Base-by-base conservation (phyloP, 2,329 filamentous ascomycete genomes). In the Dendrostoma leiphaemia region DNA sequence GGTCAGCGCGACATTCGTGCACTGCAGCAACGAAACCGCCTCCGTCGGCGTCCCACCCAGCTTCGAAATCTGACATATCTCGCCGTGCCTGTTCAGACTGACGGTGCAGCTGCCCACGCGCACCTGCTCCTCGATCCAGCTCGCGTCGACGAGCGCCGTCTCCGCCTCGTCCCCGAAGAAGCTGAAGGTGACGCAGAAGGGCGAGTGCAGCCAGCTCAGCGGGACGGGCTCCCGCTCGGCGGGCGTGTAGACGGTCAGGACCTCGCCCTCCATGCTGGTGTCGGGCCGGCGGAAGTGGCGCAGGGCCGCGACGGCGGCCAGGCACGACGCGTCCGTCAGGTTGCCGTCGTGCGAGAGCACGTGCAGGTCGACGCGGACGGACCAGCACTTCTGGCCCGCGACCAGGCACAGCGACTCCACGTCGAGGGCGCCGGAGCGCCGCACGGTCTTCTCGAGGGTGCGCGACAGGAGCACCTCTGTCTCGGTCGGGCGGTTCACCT, bases 351-450 rank as follows among this genome's bases (percentile, higher is more conserved):
- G 90, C 48, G 91, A 88, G 43, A 97, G 81, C 44, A 97, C 85
- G 71, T 99, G 94, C 21, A 97, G 83, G 69, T 97, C 93, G 19
- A 90, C 92, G 54, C 93, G 86, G 59, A 99, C 81, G 57, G 88
- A 88, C 85, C 94, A 99, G 75, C 90, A 94, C 71, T 95, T 96
- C 57, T 89, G 80, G 7, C 90, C 92, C 10, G 94, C 91, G 26
- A 97, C 80, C 21, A 99, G 90, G 71, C 94, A 99, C 41, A 99
- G 81, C 4, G 92, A 96, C 73, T 99, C 94, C 31, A 92, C 96
- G 70, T 97, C 93, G 37, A 99, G 83, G 6, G 94, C 93, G 62
- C 89, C 89, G 1, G 92, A 96, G 57, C 94, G 87, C 38, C 94
- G 91, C 57, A 97, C 85, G 8, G 94, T 93, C 74, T 96, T 96